phyloP scores from a whole-genome alignment of 225 moss, liverwort and hornwort genomes.

The Pseudoscleropodium purum region DNA sequence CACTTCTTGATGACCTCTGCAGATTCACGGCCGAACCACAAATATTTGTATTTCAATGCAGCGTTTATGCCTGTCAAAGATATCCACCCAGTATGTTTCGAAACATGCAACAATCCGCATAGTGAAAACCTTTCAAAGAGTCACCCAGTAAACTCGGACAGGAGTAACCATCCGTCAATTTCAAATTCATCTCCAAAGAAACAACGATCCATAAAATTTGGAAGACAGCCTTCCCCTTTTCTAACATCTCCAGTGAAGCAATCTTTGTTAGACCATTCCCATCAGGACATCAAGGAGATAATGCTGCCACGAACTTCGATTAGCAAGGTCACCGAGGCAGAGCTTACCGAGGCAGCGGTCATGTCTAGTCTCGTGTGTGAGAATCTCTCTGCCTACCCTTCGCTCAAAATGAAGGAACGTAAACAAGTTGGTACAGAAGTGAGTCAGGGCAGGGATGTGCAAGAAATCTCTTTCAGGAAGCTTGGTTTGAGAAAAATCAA shows the following conservation, averaged over 20 bases:
- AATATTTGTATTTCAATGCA: background rate
- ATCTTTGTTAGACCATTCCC: background rate
- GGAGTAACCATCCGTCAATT: background rate
- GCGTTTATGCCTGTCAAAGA: background rate
- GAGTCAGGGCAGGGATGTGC: background rate
- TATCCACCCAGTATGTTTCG: background rate
- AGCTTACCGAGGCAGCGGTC: slow-evolving; percentile 18
- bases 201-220: background rate
- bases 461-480: background rate
- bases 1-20: background rate
- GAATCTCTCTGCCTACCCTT: background rate
- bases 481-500: background rate
- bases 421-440: background rate
- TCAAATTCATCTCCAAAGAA: background rate
- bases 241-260: background rate
- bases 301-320: background rate
- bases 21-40: background rate
- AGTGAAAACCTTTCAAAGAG: background rate
- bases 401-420: background rate
- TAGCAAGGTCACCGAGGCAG: background rate
- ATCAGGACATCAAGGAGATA: background rate
- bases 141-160: background rate
- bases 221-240: background rate
- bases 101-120: background rate
- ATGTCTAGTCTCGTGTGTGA: slow-evolving; percentile 10